A percentile compares a stretch with the other conserved stretches of the same genome.
phyloP scores from a whole-genome alignment of 805 yeast genomes.

The Candida glaebosa region DNA sequence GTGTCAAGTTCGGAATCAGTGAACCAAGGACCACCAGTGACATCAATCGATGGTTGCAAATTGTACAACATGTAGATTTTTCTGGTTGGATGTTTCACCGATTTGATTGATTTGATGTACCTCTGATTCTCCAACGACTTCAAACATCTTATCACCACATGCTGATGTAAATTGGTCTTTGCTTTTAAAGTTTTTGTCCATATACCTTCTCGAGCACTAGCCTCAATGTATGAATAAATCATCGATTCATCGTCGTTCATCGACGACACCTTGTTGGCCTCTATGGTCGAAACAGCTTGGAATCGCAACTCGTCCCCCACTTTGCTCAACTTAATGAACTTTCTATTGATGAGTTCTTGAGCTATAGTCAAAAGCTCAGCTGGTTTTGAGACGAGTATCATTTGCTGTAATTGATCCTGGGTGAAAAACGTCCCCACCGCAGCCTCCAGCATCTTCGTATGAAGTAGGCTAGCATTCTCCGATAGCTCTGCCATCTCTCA shows the following conservation, averaged over 20 bases:
- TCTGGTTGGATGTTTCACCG: slow-evolving; percentile 89
- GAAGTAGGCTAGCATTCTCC: slow-evolving; percentile 54
- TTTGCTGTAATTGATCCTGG: slow-evolving; percentile 63
- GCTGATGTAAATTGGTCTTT: slow-evolving; percentile 85
- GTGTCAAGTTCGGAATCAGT: slow-evolving; percentile 93
- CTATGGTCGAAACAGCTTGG: slow-evolving; percentile 67
- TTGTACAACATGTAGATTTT: slow-evolving; percentile 94
- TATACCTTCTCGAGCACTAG: slow-evolving; percentile 91
- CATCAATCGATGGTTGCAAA: slow-evolving; percentile 90
- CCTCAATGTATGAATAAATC: slow-evolving; percentile 88
- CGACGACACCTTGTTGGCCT: slow-evolving; percentile 70
- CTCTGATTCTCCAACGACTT: slow-evolving; percentile 77
- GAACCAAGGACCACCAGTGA: slow-evolving; percentile 99
- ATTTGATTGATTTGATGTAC: slow-evolving; percentile 83
- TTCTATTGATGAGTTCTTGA: slow-evolving; percentile 52
- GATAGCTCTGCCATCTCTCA: slow-evolving; percentile 22
- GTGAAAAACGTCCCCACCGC: slow-evolving; percentile 51
- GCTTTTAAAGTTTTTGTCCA: slow-evolving; percentile 93
- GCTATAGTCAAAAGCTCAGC: slow-evolving; percentile 45
- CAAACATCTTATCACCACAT: slow-evolving; percentile 79
- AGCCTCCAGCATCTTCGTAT: slow-evolving; percentile 57
- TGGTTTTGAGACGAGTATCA: slow-evolving; percentile 41
- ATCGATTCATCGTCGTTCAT: slow-evolving; percentile 88
- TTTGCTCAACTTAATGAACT: slow-evolving; percentile 66
- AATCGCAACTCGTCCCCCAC: slow-evolving; percentile 66